Evolutionary conservation across 2,329 filamentous ascomycete genomes (phyloP).

Genomic region (Trichoderma polysporum): DNA sequence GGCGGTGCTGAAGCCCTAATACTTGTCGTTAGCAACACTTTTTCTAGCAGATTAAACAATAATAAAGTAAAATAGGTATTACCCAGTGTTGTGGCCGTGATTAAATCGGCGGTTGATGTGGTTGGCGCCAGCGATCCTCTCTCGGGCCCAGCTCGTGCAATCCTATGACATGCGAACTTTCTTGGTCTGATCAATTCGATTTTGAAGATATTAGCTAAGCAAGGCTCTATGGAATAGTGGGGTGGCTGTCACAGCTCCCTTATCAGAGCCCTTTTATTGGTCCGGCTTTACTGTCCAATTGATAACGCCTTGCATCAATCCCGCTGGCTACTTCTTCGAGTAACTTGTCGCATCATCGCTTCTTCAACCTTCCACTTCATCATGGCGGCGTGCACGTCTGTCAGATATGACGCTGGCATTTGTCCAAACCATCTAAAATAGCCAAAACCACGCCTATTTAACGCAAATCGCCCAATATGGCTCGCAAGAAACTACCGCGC

Average conservation of each 20-base stretch:
- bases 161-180: constrained; percentile 10
- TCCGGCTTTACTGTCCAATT: neutral
- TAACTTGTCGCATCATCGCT: neutral
- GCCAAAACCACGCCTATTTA: neutral
- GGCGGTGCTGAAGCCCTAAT: constrained; percentile 14
- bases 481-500: neutral
- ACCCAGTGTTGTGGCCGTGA: neutral
- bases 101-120: neutral
- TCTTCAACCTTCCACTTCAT: neutral
- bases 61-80: neutral
- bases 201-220: constrained; percentile 34
- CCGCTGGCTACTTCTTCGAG: neutral
- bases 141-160: neutral
- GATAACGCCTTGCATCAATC: constrained; percentile 2
- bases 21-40: neutral
- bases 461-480: neutral
- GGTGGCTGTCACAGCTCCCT: neutral
- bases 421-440: neutral
- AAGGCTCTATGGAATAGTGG: constrained; percentile 27
- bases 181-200: neutral
- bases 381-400: neutral
- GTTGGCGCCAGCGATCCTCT: neutral
- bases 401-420: neutral
- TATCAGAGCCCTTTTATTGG: constrained; percentile 2
- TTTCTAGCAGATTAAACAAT: neutral